Conservation (phyloP, 495 filamentous ascomycete genomes). For the Aspergillus mulundensis region DNA sequence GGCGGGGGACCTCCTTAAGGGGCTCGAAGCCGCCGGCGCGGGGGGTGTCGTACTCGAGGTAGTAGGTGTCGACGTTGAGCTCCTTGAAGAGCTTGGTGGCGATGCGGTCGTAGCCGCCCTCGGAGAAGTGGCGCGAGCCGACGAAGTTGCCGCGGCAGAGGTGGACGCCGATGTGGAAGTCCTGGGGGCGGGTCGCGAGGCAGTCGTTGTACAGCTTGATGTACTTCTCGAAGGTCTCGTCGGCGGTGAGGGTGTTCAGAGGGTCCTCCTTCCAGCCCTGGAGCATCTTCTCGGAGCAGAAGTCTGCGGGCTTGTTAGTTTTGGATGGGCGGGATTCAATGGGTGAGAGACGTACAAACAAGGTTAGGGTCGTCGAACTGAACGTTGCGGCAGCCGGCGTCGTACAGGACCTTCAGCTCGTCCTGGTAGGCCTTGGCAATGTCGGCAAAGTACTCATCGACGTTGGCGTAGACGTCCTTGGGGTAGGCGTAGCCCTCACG, state of each 20-base stretch:
- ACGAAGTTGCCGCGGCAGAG: conserved; percentile 81
- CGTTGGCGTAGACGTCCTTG: conserved; percentile 58
- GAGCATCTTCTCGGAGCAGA: conserved; percentile 74
- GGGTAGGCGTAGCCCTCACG: conserved; percentile 66
- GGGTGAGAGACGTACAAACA: conserved; percentile 52
- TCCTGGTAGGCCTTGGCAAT: conserved; percentile 69
- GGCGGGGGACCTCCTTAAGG: conserved; percentile 62
- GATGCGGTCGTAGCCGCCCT: conserved; percentile 77
- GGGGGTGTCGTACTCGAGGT: conserved; percentile 78
- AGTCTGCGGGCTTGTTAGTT: conserved; percentile 47
- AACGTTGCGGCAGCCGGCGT: conserved; percentile 64
- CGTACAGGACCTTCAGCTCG: conserved; percentile 63
- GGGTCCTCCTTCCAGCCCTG: conserved; percentile 59
- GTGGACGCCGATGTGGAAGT: conserved; percentile 73
- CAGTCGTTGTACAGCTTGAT: conserved; percentile 74
- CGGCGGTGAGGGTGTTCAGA: conserved; percentile 52
- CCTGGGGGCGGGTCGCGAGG: conserved; percentile 57
- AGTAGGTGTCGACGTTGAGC: conserved; percentile 73
- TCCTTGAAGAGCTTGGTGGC: conserved; percentile 74
- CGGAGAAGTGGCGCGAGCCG: conserved; percentile 70
- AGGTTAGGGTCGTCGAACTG: conserved; percentile 76
- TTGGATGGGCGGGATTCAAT: neutral
- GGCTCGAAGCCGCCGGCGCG: conserved; percentile 77
- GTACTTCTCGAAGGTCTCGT: conserved; percentile 68
- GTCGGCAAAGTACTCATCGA: conserved; percentile 69